A percentile compares a stretch with the other conserved stretches of the same genome.
These are phyloP conservation scores for Andrographis paniculata DNA, from an alignment of 305 asterid species.

Conservation along the genomic window DNA sequence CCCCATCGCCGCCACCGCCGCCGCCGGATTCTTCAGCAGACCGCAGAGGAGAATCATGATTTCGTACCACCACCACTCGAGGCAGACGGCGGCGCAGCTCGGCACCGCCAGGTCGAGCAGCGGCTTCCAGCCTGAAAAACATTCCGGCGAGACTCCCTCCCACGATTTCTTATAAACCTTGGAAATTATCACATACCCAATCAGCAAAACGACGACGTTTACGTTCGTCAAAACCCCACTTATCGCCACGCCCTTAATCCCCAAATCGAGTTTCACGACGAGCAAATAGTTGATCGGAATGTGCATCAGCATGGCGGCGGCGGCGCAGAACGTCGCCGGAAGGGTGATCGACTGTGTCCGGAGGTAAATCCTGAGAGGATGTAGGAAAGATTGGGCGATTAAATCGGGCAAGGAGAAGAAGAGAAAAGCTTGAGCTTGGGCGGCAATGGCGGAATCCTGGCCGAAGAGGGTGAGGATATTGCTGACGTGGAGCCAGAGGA, in stretches of 20 bases:
- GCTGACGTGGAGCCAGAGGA: constrained; percentile 45
- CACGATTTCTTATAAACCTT: constrained; percentile 38
- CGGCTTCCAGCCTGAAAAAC: constrained; percentile 42
- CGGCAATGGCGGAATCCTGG: constrained; percentile 43
- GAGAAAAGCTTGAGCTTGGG: constrained; percentile 36
- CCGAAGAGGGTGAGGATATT: constrained; percentile 33
- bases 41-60: constrained; percentile 54
- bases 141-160: constrained; percentile 34
- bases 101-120: constrained; percentile 44
- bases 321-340: constrained; percentile 47
- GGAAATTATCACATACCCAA: constrained; percentile 29
- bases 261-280: constrained; percentile 29
- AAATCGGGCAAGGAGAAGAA: constrained; percentile 41
- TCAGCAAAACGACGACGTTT: constrained; percentile 31
- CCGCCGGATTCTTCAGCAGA: constrained; percentile 31
- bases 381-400: constrained; percentile 38
- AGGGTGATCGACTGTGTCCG: constrained; percentile 50
- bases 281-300: constrained; percentile 45
- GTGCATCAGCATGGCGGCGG: constrained; percentile 33
- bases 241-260: constrained; percentile 43
- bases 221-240: constrained; percentile 47
- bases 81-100: constrained; percentile 56
- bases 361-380: constrained; percentile 47
- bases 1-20: constrained; percentile 63
- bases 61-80: constrained; percentile 75